Evolutionary conservation across 106 monocot species (phyloP).

Genomic region (Xerophyta viscosa): DNA sequence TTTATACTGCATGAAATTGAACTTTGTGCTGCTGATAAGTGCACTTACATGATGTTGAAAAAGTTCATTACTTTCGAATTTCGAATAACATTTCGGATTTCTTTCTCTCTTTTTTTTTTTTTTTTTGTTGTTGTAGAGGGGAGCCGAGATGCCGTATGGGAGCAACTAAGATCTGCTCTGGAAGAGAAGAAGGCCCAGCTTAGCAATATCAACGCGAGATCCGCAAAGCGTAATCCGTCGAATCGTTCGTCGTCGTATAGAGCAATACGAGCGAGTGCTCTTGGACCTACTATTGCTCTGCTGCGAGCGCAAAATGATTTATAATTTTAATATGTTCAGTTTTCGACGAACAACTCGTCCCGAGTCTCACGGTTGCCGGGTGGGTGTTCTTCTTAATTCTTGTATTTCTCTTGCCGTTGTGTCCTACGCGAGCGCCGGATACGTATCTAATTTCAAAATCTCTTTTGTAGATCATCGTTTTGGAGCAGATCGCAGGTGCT

Average conservation of each 20-base stretch:
- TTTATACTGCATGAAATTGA: too few species aligned
- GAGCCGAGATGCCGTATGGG: conserved; percentile 25
- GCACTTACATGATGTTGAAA: too few species aligned
- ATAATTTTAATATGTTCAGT: not conserved
- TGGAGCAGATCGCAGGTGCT: too few species aligned
- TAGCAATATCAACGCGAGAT: conserved; percentile 17
- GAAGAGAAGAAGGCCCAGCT: conserved; percentile 34
- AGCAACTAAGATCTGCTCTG: conserved; percentile 24
- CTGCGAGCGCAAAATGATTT: conserved; percentile 2
- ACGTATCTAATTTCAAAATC: too few species aligned
- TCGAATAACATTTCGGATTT: not conserved
- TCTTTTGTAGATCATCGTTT: too few species aligned
- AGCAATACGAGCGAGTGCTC: not conserved
- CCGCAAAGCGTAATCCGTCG: conserved; percentile 8
- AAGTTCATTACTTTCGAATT: too few species aligned
- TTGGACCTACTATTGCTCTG: conserved; percentile 3
- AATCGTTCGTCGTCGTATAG: conserved; percentile 17
- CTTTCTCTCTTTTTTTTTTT: not conserved
- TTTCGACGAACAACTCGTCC: not conserved
- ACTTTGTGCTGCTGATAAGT: too few species aligned
- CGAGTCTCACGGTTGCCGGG: not conserved
- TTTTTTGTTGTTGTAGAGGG: conserved; percentile 14
- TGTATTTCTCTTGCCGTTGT: too few species aligned
- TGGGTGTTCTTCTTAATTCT: too few species aligned
- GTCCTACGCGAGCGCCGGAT: too few species aligned